A percentile compares a stretch with the other conserved stretches of the same genome.
These are phyloP conservation scores for Diospyros kaki DNA, from an alignment of 148 eudicot genomes.

Conservation along the genomic window DNA sequence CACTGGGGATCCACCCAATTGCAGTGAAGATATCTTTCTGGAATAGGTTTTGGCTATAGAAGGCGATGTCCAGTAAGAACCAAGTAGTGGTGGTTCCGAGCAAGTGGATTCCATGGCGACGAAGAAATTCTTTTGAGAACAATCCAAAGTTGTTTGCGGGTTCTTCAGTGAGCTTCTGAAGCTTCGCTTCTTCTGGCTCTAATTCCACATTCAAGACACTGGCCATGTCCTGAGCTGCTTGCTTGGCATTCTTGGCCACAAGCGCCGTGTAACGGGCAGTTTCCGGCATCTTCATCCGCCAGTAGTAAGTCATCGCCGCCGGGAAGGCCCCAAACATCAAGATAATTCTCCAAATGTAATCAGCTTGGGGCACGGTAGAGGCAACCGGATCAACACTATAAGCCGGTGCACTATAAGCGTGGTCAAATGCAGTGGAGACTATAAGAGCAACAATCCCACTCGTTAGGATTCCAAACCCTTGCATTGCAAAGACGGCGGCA, in stretches of 20 bases:
- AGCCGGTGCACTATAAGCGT: conserved; percentile 30
- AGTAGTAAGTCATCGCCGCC: conserved; percentile 54
- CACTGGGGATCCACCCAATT: conserved; percentile 60
- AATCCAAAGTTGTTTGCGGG: conserved; percentile 37
- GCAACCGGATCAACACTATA: conserved; percentile 11
- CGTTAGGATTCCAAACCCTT: conserved; percentile 56
- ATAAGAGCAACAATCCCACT: conserved; percentile 46
- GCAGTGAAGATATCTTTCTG: conserved; percentile 78
- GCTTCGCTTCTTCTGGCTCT: conserved; percentile 36
- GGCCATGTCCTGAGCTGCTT: conserved; percentile 73
- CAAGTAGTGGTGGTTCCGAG: conserved; percentile 66
- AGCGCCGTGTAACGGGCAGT: conserved; percentile 68
- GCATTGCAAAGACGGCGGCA: conserved; percentile 72
- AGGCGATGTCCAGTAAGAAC: conserved; percentile 79
- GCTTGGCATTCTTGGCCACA: conserved; percentile 49
- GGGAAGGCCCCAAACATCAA: conserved; percentile 65
- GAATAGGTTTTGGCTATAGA: conserved; percentile 76
- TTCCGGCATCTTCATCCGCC: conserved; percentile 89
- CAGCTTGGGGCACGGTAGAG: conserved; percentile 46
- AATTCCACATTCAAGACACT: conserved; percentile 54
- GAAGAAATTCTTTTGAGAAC: conserved; percentile 41
- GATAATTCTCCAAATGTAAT: conserved; percentile 70
- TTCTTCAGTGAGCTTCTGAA: conserved; percentile 7
- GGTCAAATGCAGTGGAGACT: conserved; percentile 37
- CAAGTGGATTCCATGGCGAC: conserved; percentile 61